phyloP scores from a whole-genome alignment of 208 protist genomes.

The Trypanosoma theileri region DNA sequence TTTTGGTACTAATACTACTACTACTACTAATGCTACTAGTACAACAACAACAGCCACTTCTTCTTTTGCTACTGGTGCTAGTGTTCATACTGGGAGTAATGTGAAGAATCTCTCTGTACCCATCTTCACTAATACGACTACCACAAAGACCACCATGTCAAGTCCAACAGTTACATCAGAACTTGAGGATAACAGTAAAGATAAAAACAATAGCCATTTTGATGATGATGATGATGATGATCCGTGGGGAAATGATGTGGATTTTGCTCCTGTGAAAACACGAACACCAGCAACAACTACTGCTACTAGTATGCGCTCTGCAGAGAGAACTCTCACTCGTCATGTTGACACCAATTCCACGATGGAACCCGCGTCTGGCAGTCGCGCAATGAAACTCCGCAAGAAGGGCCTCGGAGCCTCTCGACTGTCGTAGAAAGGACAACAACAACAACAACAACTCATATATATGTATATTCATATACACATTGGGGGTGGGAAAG shows the following conservation, averaged over 20 bases:
- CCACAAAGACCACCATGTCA: too few species aligned
- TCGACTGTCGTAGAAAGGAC: constrained; percentile 24
- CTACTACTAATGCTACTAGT: background rate
- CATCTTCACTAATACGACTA: background rate
- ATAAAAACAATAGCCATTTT: background rate
- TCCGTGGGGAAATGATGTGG: constrained; percentile 5
- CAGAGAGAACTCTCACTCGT: background rate
- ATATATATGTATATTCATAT: constrained; percentile 27
- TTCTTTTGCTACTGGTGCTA: too few species aligned
- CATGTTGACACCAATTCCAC: background rate
- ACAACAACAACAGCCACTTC: too few species aligned
- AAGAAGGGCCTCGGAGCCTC: constrained; percentile 62
- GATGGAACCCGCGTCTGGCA: background rate
- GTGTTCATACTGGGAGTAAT: too few species aligned
- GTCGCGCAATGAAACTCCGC: constrained; percentile 52
- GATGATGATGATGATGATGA: constrained; percentile 16
- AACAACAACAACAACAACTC: background rate
- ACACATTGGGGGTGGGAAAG: background rate
- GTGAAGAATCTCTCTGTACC: too few species aligned
- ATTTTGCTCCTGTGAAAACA: constrained; percentile 9
- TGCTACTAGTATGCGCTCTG: too few species aligned
- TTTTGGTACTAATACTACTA: background rate
- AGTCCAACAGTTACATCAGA: background rate
- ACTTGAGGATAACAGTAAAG: constrained; percentile 14
- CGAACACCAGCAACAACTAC: background rate